phyloP scores from a whole-genome alignment of 2,329 filamentous ascomycete genomes.

The Fusarium torulosum region DNA sequence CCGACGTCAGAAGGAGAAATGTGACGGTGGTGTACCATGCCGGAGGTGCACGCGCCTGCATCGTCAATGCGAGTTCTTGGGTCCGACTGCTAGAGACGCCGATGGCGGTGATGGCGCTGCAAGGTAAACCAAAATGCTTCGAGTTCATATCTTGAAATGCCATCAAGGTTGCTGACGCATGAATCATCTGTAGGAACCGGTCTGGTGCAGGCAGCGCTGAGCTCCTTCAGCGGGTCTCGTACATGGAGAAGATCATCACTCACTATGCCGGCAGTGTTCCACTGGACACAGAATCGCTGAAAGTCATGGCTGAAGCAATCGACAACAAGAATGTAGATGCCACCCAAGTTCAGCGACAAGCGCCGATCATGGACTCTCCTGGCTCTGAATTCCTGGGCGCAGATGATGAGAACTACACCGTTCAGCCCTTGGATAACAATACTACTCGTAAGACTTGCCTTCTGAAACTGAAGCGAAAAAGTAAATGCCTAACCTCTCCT shows the following conservation, averaged over 20 bases:
- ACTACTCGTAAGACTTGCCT: slow-evolving; percentile 54
- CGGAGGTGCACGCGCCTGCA: slow-evolving; percentile 64
- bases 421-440: slow-evolving; percentile 57
- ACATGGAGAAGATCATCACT: slow-evolving; percentile 62
- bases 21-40: slow-evolving; percentile 67
- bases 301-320: slow-evolving; percentile 58
- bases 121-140: slow-evolving; percentile 26
- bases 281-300: slow-evolving; percentile 50
- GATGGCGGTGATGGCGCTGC: slow-evolving; percentile 45
- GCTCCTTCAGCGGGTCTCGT: slow-evolving; percentile 45
- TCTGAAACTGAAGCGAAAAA: slow-evolving; percentile 7
- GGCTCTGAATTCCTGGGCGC: slow-evolving; percentile 46
- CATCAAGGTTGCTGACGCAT: slow-evolving; percentile 25
- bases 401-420: slow-evolving; percentile 57
- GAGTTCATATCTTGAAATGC: not conserved
- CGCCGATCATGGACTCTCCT: slow-evolving; percentile 39
- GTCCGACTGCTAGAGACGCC: slow-evolving; percentile 50
- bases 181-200: slow-evolving; percentile 36
- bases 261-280: slow-evolving; percentile 60
- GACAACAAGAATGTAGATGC: slow-evolving; percentile 50
- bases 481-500: slow-evolving; percentile 15
- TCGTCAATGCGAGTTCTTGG: slow-evolving; percentile 63
- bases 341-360: slow-evolving; percentile 37
- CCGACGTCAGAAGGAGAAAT: slow-evolving; percentile 68
- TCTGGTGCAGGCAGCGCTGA: slow-evolving; percentile 43